phyloP scores from a whole-genome alignment of 2,329 filamentous ascomycete species.

The Arachnomyces sp. region DNA sequence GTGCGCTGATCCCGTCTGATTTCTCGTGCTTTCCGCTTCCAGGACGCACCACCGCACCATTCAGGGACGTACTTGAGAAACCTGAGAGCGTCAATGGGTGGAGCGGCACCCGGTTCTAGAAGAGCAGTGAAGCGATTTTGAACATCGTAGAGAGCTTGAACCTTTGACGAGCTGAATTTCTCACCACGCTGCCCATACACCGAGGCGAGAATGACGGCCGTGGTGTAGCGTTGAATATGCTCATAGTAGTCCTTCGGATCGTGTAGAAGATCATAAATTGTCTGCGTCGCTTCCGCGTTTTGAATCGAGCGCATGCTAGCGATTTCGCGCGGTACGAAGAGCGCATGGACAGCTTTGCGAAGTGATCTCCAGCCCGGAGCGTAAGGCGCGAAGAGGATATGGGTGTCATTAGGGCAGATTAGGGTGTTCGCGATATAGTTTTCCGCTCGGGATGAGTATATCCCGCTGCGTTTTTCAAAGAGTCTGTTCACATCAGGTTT shows the following conservation, averaged over 20 bases:
- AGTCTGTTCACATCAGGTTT: constrained; percentile 18
- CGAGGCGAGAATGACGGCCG: constrained; percentile 12
- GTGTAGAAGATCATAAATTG: constrained; percentile 12
- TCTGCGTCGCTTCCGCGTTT: constrained; percentile 13
- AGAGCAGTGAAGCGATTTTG: constrained; percentile 11
- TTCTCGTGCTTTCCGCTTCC: constrained; percentile 7
- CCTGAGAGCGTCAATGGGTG: constrained; percentile 11
- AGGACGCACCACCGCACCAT: constrained; percentile 6
- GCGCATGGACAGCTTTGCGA: constrained; percentile 3
- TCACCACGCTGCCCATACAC: constrained; percentile 13
- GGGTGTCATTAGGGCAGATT: not conserved
- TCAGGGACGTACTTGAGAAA: constrained; percentile 12
- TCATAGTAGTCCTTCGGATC: constrained; percentile 9
- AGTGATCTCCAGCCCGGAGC: constrained; percentile 6
- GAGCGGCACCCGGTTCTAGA: constrained; percentile 10
- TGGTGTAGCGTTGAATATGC: constrained; percentile 14
- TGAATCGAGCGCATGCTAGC: constrained; percentile 12
- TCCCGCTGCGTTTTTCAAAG: constrained; percentile 43
- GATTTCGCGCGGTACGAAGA: constrained; percentile 6
- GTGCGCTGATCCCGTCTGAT: constrained; percentile 8
- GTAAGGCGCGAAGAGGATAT: constrained; percentile 7
- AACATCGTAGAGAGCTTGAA: constrained; percentile 9
- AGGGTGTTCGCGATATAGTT: constrained; percentile 33
- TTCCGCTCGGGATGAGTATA: constrained; percentile 43
- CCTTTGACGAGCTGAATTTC: constrained; percentile 7